Base-by-base conservation (phyloP, 2,329 filamentous ascomycete genomes). In the Aspergillus fijiensis region DNA sequence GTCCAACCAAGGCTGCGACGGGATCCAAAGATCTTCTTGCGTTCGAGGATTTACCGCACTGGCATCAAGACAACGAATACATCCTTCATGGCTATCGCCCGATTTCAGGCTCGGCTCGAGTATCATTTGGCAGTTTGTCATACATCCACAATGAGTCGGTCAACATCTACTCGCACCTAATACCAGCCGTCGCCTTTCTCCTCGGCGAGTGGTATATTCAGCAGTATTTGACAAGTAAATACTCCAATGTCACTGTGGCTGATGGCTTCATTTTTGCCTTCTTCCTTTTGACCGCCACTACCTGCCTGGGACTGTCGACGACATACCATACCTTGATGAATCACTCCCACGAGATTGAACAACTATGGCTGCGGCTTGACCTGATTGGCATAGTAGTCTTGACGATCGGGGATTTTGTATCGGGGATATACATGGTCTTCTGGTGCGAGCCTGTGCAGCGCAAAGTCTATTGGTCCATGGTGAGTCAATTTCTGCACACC, bases 311-410 rank as follows among this genome's bases (percentile, higher is more conserved):
- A 10, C 12, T 58, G 48, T 58, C 55, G 6, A 25, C 55, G 12
- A 58, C 33, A 5, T 58, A 70, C 53, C 72, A 75, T 57, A 70
- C 67, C 23, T 49, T 74, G 29, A 66, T 67, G 50, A 73, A 70
- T 56, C 71, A 75, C 58, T 71, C 70, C 29, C 49, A 62, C 23
- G 35, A 55, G 12, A 53, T 72, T 16, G 61, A 68, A 48, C 60
- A 69, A 39, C 60, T 72, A 23, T 67, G 65, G 21, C 59, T 62
- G n/a, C 61, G 64, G 63, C 58, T 72, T 16, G 71, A 73, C 47
- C 42, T 58, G 49, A 51, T 64, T 19, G 62, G 62, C 4, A 60
- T 60, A 27, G 55, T 62, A 39, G 61, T 69, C 12, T 63, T 71
- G 47, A 67, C 51, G 12, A 23, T 61, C 12, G 59, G 55, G 10